A percentile compares a stretch with the other conserved stretches of the same genome.
These are phyloP conservation scores for Umbelopsis sp. DNA, from an alignment of 371 early-diverging fungal species.

Conservation along the genomic window DNA sequence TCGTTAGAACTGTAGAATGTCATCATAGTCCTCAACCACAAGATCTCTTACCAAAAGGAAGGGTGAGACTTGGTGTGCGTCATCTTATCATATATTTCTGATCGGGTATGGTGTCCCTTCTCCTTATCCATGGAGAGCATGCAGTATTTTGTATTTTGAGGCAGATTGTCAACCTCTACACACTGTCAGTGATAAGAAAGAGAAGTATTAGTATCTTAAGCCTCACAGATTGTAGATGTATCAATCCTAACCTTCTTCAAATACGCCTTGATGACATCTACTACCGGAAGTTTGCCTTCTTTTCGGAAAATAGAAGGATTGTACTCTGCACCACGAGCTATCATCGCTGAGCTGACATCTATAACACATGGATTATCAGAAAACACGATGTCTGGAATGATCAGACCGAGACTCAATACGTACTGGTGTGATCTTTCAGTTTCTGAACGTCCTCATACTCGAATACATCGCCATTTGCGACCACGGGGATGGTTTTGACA, in stretches of 20 bases:
- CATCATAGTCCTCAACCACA: no score
- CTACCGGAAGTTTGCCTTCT: constrained; percentile 58
- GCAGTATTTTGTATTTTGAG: constrained; percentile 88
- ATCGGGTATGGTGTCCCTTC: constrained; percentile 55
- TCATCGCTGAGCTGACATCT: constrained; percentile 79
- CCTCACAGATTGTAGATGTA: background rate
- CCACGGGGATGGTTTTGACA: constrained; percentile 76
- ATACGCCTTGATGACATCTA: constrained; percentile 66
- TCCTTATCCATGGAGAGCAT: constrained; percentile 79
- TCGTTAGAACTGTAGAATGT: background rate
- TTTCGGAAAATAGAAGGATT: constrained; percentile 86
- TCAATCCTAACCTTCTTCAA: constrained; percentile 55
- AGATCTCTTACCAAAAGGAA: constrained; percentile 43
- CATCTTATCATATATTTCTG: constrained; percentile 48
- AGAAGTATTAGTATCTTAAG: background rate
- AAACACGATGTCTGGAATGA: background rate
- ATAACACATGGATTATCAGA: background rate
- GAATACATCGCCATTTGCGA: constrained; percentile 93
- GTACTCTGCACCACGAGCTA: constrained; percentile 84
- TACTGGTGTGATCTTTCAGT: constrained; percentile 59
- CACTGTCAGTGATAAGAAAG: constrained; percentile 26
- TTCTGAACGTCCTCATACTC: constrained; percentile 61
- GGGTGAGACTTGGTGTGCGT: constrained; percentile 55
- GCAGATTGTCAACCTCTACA: constrained; percentile 70
- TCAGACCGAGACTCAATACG: background rate